Evolutionary conservation across 129 eudicot species (phyloP).

Genomic region (Flaveria robusta): DNA sequence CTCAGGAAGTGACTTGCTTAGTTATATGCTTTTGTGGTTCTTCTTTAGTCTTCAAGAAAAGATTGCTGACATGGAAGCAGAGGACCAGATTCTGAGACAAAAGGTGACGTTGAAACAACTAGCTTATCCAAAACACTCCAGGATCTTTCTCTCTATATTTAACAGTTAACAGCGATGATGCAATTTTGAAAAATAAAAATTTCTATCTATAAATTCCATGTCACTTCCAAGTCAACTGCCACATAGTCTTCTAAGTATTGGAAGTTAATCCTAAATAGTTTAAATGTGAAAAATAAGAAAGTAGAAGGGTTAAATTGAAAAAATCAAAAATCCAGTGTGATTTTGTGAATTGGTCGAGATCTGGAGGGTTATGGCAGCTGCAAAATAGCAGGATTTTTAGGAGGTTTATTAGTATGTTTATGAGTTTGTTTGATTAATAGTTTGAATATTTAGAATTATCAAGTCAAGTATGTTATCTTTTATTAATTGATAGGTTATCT

Average conservation of each 20-base stretch:
- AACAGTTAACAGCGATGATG: slow-evolving; percentile 26
- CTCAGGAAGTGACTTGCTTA: slow-evolving; percentile 14
- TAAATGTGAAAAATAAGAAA: too few species aligned
- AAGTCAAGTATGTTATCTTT: too few species aligned
- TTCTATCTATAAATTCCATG: not conserved
- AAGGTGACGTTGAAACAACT: slow-evolving; percentile 46
- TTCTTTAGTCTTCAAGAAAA: slow-evolving; percentile 73
- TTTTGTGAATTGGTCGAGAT: too few species aligned
- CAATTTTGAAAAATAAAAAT: not conserved
- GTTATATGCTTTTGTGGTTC: slow-evolving; percentile 7
- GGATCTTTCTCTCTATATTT: slow-evolving; percentile 2
- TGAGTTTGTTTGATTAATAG: too few species aligned
- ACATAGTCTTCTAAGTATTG: not conserved
- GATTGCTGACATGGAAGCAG: slow-evolving; percentile 65
- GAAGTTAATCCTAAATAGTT: too few species aligned
- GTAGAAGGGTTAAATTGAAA: too few species aligned
- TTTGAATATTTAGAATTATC: too few species aligned
- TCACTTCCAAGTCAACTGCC: not conserved
- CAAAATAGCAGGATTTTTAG: too few species aligned
- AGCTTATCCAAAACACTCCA: slow-evolving; percentile 2
- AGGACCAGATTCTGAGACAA: slow-evolving; percentile 56
- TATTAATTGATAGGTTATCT: too few species aligned
- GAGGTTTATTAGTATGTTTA: too few species aligned
- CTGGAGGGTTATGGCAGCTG: too few species aligned
- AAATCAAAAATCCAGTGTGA: too few species aligned